A percentile compares a stretch with the other conserved stretches of the same genome.
Conservation (phyloP, 108 stramenopile species). For the Pinguiococcus pyrenoidosus region DNA sequence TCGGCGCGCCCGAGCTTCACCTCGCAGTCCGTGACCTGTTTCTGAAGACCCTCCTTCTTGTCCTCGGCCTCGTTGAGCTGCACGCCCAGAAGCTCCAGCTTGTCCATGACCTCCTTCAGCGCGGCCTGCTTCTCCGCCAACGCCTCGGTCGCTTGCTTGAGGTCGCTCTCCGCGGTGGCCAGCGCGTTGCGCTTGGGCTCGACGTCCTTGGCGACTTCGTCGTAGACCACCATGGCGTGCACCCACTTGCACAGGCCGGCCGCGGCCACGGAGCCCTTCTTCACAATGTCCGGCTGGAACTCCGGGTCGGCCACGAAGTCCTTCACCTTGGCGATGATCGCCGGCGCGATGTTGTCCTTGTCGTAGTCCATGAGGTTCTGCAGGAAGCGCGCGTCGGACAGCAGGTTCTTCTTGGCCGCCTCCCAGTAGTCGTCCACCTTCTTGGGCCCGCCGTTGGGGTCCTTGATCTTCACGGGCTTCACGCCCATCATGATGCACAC, state of each 20-base stretch:
- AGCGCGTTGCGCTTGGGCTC: conserved; percentile 42
- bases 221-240: conserved; percentile 50
- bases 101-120: conserved; percentile 38
- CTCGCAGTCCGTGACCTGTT: conserved; percentile 39
- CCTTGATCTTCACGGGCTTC: conserved; percentile 37
- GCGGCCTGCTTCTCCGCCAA: conserved; percentile 36
- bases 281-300: conserved; percentile 35
- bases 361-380: conserved; percentile 41
- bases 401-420: conserved; percentile 41
- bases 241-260: conserved; percentile 50
- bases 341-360: conserved; percentile 41
- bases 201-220: conserved; percentile 37
- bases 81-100: conserved; percentile 36
- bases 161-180: conserved; percentile 35
- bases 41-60: conserved; percentile 29
- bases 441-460: conserved; percentile 30
- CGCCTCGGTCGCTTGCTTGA: conserved; percentile 28
- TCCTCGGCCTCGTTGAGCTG: conserved; percentile 35
- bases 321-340: conserved; percentile 32
- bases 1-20: conserved; percentile 42
- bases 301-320: conserved; percentile 36
- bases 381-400: conserved; percentile 35
- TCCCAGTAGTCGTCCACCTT: conserved; percentile 50
- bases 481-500: conserved; percentile 47
- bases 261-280: conserved; percentile 40